Evolutionary conservation across 495 filamentous ascomycete genomes (phyloP), one percentile per base, ranked within the genome.

Genomic region (Aspergillus cristatus): DNA sequence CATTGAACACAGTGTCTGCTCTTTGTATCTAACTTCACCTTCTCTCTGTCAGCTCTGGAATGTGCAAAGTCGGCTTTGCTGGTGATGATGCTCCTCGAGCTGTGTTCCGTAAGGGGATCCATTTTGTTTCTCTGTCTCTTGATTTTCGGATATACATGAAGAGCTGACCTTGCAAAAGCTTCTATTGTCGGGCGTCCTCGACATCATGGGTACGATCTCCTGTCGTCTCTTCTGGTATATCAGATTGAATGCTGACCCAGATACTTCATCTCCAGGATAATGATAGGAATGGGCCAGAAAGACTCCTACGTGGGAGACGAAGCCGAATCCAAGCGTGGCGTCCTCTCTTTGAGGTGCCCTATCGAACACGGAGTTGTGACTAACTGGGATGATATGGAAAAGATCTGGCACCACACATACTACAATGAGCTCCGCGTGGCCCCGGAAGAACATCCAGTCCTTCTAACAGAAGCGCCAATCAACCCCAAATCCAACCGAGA

Each of bases 321-420:
- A 76, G 88, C 88, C 70, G 88, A 95, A 71, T 94, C 88, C 63
- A 95, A 95, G 79, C 90, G 91, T 85, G 91, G 91, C 86, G 93
- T 98, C 72, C 79, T 98, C 46, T 97, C 93, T 41, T 82, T 98
- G 60, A 83, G 93, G 72, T 98, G 97, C 70, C 91, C 91, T 53
- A 94, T 98, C 62, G 91, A 98, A 78, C 91, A 98, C 74, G 91
- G 91, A 86, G 93, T 98, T 61, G 93, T 98, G 65, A 98, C 91
- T 72, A 96, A 98, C 80, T 98, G 91, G 91, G 90, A 97, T 69
- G 91, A 98, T 65, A 97, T 98, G 93, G 91, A 98, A 75, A 97
- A 95, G 79, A 98, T 98, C 59, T 98, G 91, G 93, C 91, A 98
- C 71, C 89, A 97, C 79, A 96, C 88, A 56, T 95, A 97, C 81